Conservation (phyloP, 805 yeast genomes). For the Candida tibetensis region DNA sequence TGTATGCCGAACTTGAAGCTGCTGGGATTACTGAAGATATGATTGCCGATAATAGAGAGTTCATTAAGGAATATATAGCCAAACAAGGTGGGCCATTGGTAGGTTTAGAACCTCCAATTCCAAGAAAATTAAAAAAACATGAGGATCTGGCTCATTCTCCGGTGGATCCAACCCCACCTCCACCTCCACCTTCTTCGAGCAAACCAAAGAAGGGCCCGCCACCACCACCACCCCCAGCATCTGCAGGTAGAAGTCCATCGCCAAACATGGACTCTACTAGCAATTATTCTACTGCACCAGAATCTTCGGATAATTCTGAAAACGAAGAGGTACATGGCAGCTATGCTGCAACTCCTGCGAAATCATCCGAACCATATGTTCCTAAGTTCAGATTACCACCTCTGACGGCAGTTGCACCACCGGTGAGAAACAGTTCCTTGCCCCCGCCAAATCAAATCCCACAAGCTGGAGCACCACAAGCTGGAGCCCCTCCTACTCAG, state of each 20-base stretch:
- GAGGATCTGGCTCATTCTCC: conserved; percentile 11
- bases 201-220: conserved; percentile 36
- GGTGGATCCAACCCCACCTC: conserved; percentile 31
- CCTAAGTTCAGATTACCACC: conserved; percentile 39
- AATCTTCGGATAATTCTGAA: neutral
- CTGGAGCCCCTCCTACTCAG: conserved; percentile 5
- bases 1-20: conserved; percentile 67
- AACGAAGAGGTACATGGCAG: neutral
- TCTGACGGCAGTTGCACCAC: conserved; percentile 28
- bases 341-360: conserved; percentile 8
- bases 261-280: conserved; percentile 9
- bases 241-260: conserved; percentile 15
- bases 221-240: conserved; percentile 37
- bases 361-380: conserved; percentile 13
- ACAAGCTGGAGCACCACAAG: conserved; percentile 14
- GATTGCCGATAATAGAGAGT: conserved; percentile 83
- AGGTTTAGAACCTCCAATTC: conserved; percentile 82
- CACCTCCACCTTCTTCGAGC: conserved; percentile 9
- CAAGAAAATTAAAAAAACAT: conserved; percentile 50
- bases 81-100: conserved; percentile 77
- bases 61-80: conserved; percentile 73
- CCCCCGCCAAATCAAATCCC: conserved; percentile 16
- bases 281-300: conserved; percentile 8
- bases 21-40: conserved; percentile 84
- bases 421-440: conserved; percentile 19